Conservation (phyloP, 345 rosid genomes). For the Camelina laxa region DNA sequence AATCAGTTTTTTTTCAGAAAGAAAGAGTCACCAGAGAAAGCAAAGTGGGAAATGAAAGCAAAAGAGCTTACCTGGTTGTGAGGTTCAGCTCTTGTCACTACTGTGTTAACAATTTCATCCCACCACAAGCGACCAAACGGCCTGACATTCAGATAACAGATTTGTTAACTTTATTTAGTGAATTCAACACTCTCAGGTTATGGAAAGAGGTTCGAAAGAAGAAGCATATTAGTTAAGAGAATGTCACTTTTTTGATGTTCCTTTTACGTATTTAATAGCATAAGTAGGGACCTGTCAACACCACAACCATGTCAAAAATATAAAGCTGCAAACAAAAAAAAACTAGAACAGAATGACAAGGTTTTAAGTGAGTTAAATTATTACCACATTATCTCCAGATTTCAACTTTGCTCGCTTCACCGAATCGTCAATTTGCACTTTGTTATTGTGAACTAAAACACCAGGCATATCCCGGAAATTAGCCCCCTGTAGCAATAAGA, state of each 20-base stretch:
- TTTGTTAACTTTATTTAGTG: background rate
- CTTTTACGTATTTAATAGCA: slow-evolving; percentile 40
- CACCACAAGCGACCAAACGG: slow-evolving; percentile 56
- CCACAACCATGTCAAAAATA: background rate
- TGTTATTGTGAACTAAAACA: slow-evolving; percentile 45
- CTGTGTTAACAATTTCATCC: slow-evolving; percentile 47
- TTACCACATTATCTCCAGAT: slow-evolving; percentile 52
- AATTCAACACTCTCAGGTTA: background rate
- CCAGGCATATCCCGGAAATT: slow-evolving; percentile 52
- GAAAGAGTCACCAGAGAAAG: background rate
- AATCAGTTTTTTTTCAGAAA: background rate
- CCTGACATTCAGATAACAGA: slow-evolving; percentile 31
- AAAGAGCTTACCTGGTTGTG: slow-evolving; percentile 47
- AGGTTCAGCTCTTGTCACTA: slow-evolving; percentile 54
- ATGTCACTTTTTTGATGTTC: slow-evolving; percentile 44
- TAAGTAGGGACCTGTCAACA: slow-evolving; percentile 52
- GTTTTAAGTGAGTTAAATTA: background rate
- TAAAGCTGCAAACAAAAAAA: background rate
- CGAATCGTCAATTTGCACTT: slow-evolving; percentile 35
- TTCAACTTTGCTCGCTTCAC: slow-evolving; percentile 44
- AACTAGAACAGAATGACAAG: background rate
- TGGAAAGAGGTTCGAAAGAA: background rate
- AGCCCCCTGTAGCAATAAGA: slow-evolving; percentile 45
- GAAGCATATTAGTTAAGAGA: slow-evolving; percentile 3
- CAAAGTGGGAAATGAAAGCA: background rate